Evolutionary conservation across 129 eudicot genomes (phyloP).

Genomic region (Flaveria bidentis): DNA sequence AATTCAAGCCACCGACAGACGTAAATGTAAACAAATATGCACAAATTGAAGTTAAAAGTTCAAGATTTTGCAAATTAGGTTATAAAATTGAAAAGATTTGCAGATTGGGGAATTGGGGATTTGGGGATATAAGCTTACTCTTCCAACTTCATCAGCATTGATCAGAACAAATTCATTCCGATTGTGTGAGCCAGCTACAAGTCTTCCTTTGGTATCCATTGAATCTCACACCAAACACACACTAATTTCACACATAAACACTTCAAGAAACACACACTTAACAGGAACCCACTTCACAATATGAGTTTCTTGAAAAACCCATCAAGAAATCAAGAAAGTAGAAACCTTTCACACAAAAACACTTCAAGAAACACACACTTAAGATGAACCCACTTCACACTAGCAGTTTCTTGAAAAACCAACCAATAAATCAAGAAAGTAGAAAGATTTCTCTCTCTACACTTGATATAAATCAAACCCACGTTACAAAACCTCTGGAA

Average conservation of each 20-base stretch:
- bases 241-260: conserved; percentile 31
- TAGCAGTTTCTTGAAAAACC: conserved; percentile 6
- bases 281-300: conserved; percentile 27
- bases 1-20: conserved; percentile 30
- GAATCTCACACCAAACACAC: conserved; percentile 22
- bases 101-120: conserved; percentile 8
- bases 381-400: conserved; percentile 26
- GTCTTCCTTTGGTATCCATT: conserved; percentile 94
- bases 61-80: conserved; percentile 13
- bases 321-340: conserved; percentile 15
- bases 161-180: conserved; percentile 92
- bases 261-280: conserved; percentile 20
- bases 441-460: conserved; percentile 24
- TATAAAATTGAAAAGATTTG: conserved; percentile 18
- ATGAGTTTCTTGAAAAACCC: not conserved
- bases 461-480: conserved; percentile 41
- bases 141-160: conserved; percentile 99
- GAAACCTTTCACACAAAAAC: conserved; percentile 28
- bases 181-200: conserved; percentile 94
- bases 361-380: conserved; percentile 27
- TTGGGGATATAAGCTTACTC: conserved; percentile 52
- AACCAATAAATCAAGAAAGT: conserved; percentile 17
- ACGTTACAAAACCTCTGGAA: conserved; percentile 32
- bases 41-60: not conserved
- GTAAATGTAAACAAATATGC: not conserved